These are phyloP conservation scores for Zygosaccharomyces sapae DNA, from an alignment of 1,139 yeast genomes.

Conservation along the genomic window DNA sequence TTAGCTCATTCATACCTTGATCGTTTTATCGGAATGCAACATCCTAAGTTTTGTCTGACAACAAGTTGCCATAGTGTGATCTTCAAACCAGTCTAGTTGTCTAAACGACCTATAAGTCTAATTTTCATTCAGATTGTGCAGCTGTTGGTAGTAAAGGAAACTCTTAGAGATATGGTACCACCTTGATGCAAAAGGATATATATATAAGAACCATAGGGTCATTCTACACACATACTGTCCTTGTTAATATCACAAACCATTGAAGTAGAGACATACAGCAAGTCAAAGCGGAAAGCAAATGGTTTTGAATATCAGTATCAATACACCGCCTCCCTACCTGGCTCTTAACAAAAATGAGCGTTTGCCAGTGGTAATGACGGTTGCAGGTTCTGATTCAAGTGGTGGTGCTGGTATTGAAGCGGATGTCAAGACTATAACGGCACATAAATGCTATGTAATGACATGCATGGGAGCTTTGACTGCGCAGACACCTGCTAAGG, in stretches of 20 bases:
- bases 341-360: constrained; percentile 22
- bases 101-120: no score
- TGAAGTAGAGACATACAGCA: background rate
- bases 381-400: constrained; percentile 84
- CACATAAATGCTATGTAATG: constrained; percentile 74
- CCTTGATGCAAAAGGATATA: background rate
- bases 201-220: background rate
- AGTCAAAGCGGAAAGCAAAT: constrained; percentile 7
- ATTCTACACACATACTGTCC: background rate
- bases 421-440: constrained; percentile 76
- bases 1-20: no score
- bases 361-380: constrained; percentile 48
- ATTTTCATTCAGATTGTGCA: no score
- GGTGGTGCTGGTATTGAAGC: constrained; percentile 98
- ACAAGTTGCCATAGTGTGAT: no score
- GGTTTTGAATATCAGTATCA: constrained; percentile 22
- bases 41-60: no score
- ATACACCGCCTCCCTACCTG: constrained; percentile 34
- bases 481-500: constrained; percentile 73
- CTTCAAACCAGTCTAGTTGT: no score
- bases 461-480: constrained; percentile 81
- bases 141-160: background rate
- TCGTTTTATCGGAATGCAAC: no score
- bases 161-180: constrained; percentile 5
- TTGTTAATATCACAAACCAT: no score